Conservation (phyloP, 768 basidiomycete genomes). For the Auricularia sp. region DNA sequence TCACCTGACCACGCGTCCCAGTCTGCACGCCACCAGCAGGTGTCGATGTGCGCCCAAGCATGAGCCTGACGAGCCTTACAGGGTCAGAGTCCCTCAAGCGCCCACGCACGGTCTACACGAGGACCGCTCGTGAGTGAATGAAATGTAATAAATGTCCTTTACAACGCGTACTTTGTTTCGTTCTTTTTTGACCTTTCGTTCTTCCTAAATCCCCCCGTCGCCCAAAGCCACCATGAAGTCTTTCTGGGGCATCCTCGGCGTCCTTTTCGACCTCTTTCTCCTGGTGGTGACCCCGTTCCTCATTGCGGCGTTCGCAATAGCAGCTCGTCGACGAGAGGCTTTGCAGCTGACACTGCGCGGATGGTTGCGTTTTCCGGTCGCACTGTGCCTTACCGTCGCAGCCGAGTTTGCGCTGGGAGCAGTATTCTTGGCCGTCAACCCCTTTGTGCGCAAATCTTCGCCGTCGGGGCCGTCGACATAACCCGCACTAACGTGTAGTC, state of each 20-base stretch:
- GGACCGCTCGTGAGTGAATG: too few relatives aligned
- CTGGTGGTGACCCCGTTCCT: slow-evolving; percentile 2
- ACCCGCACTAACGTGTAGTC: not conserved
- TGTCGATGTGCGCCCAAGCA: too few relatives aligned
- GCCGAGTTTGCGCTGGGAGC: slow-evolving; percentile 2
- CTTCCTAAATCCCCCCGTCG: too few relatives aligned
- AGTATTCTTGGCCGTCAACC: not conserved
- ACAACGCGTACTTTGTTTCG: too few relatives aligned
- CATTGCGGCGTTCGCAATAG: not conserved
- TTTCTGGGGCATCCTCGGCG: not conserved
- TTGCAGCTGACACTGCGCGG: slow-evolving; percentile 2
- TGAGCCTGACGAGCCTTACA: too few relatives aligned
- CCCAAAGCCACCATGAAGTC: not conserved
- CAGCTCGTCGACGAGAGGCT: not conserved
- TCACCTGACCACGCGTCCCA: too few relatives aligned
- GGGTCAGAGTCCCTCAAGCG: too few relatives aligned
- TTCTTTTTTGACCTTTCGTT: too few relatives aligned
- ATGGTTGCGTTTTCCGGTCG: slow-evolving; percentile 6
- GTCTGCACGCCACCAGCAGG: too few relatives aligned
- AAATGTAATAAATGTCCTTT: too few relatives aligned
- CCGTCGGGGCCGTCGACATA: not conserved
- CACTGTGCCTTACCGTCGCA: not conserved
- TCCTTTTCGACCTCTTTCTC: slow-evolving; percentile 4
- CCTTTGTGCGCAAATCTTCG: not conserved
- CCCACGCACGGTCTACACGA: too few relatives aligned